phyloP scores from a whole-genome alignment of 257 asterid species.

The Gentiana straminea region DNA sequence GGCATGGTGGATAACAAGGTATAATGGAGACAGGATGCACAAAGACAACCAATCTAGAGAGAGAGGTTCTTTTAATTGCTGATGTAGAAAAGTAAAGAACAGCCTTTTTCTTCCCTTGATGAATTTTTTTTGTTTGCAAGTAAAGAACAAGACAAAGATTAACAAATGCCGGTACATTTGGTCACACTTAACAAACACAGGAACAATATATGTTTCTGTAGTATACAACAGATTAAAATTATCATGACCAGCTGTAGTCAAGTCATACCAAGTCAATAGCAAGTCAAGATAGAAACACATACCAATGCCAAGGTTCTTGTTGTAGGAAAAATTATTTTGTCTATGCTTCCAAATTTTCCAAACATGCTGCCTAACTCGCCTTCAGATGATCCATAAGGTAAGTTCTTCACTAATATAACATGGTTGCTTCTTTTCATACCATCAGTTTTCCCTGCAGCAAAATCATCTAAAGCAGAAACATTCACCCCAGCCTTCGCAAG shows the following conservation, averaged over 20 bases:
- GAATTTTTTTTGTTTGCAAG: too few species aligned
- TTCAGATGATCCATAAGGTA: conserved; percentile 84
- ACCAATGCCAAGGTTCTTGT: conserved; percentile 92
- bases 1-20: too few species aligned
- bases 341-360: conserved; percentile 80
- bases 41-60: too few species aligned
- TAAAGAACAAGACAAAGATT: too few species aligned
- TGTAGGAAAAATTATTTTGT: conserved; percentile 73
- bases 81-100: too few species aligned
- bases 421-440: conserved; percentile 85
- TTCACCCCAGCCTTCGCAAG: conserved; percentile 77
- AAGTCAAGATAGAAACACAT: conserved; percentile 14
- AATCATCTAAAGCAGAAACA: conserved; percentile 61
- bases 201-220: too few species aligned
- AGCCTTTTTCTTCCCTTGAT: too few species aligned
- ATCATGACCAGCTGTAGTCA: background rate
- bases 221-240: too few species aligned
- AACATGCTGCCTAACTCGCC: conserved; percentile 71
- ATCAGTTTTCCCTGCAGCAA: conserved; percentile 67
- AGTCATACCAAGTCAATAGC: conserved; percentile 1
- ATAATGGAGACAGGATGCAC: too few species aligned
- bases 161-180: too few species aligned
- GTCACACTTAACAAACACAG: too few species aligned
- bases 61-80: too few species aligned
- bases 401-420: conserved; percentile 80